Evolutionary conservation across 2,329 filamentous ascomycete genomes (phyloP), one percentile per base, ranked within the genome.

Genomic region (Ascochyta clinopodiicola): DNA sequence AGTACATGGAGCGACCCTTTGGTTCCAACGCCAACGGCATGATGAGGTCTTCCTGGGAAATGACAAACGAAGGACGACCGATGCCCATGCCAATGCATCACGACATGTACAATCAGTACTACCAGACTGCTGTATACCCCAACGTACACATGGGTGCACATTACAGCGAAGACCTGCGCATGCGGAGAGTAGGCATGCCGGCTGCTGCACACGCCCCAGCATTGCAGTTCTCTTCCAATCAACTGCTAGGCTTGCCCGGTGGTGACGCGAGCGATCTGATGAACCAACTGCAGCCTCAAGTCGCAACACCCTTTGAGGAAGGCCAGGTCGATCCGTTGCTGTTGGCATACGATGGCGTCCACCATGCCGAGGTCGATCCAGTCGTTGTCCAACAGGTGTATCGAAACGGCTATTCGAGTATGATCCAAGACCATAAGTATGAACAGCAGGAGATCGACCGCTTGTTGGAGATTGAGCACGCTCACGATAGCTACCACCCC

Each of bases 21-120:
- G 70, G 65, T 9, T 59, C 66, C 7, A 71, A 71, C 39, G 58
- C 64, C 3, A 60, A 59, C 38, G 66, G 64, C n/a, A 78, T 79
- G 45, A 76, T 75, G 40, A 76, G 73, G 57, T 81, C 81, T 2
- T 78, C 79, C 1, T 86, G 83, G 77, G 79, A 83, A 44, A 75
- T 78, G 44, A 78, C 74, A 35, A 83, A 84, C 62, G 82, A 83
- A 36, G 80, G 81, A 22, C 76, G 78, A 51, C 76, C 78, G 4
- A 66, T 80, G 48, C 80, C 82, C 19, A 70, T 77, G 55, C 77
- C 78, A 29, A 63, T 64, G 45, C 73, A 78, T 35, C 47, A 51
- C 17, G 77, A 80, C 37, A 63, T 77, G 44, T 77, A 78, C 51
- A 77, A 79, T 29, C 80, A 83, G 40, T 85, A 84, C 66, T 81